These are phyloP conservation scores for Fraxinus nigra DNA, from an alignment of 305 asterid genomes.

Conservation along the genomic window DNA sequence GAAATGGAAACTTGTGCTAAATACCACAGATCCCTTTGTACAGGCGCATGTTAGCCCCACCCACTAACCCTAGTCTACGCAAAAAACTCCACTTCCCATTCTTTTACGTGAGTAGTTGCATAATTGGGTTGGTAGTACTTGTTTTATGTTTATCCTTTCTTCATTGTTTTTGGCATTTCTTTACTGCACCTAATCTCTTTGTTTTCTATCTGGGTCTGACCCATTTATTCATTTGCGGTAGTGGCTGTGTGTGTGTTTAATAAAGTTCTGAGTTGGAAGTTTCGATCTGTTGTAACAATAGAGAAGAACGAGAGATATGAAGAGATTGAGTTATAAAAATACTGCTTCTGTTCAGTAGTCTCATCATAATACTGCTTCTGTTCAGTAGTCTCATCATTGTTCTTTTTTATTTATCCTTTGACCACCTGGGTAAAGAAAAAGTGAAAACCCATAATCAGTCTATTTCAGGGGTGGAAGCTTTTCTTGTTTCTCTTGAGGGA, in stretches of 20 bases:
- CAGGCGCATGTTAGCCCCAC: conserved; percentile 32
- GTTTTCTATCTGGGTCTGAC: background rate
- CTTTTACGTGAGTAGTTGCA: conserved; percentile 19
- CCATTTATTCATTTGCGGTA: conserved; percentile 33
- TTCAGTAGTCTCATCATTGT: background rate
- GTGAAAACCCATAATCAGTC: background rate
- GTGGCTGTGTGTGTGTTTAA: conserved; percentile 36
- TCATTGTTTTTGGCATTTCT: conserved; percentile 11
- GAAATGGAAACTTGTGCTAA: conserved; percentile 10
- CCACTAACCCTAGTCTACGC: conserved; percentile 14
- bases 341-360: conserved; percentile 16
- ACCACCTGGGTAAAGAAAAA: conserved; percentile 13
- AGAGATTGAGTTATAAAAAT: conserved; percentile 22
- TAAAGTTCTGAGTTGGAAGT: conserved; percentile 22
- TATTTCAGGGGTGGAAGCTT: conserved; percentile 26
- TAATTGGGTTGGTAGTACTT: conserved; percentile 31
- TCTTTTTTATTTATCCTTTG: conserved; percentile 16
- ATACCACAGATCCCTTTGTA: conserved; percentile 39
- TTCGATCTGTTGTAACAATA: conserved; percentile 47
- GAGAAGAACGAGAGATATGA: conserved; percentile 15
- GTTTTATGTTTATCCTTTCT: background rate
- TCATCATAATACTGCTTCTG: conserved; percentile 20
- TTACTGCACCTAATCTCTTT: conserved; percentile 1
- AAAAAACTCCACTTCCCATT: background rate
- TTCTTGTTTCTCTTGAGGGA: conserved; percentile 12